Conservation (phyloP, 1,284 basidiomycete genomes). For the Melanopsichium pennsylvanicum region DNA sequence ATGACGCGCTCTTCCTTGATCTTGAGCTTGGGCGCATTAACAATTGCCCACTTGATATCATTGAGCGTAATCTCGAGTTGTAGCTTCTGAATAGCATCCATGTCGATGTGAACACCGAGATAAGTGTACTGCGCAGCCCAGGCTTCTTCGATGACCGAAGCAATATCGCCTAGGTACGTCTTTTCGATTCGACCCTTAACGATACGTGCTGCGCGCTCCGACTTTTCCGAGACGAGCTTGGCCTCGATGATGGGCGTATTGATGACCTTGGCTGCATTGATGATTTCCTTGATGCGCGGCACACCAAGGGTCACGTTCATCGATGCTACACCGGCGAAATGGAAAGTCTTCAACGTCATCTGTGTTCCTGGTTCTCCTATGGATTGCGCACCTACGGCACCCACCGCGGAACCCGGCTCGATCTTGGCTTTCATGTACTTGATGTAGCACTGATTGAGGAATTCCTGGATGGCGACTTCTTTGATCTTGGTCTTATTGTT, state of each 20-base stretch:
- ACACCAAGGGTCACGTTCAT: conserved; percentile 99
- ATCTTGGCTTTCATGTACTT: conserved; percentile 68
- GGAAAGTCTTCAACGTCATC: conserved; percentile 99
- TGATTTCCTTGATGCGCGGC: conserved; percentile 99
- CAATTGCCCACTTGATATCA: conserved; percentile 90
- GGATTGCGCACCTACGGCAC: conserved; percentile 97
- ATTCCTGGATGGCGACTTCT: conserved; percentile 77
- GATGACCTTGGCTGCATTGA: conserved; percentile 96
- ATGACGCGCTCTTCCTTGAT: conserved; percentile 76
- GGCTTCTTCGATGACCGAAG: conserved; percentile 91
- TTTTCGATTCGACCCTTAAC: conserved; percentile 97
- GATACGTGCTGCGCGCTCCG: conserved; percentile 88
- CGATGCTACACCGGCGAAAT: conserved; percentile 99
- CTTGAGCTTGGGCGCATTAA: conserved; percentile 87
- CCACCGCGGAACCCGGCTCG: conserved; percentile 75
- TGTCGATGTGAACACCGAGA: conserved; percentile 90
- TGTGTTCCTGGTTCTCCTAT: conserved; percentile 99
- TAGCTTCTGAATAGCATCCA: conserved; percentile 85
- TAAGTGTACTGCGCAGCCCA: conserved; percentile 93
- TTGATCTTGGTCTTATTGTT: conserved; percentile 93
- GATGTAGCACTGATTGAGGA: conserved; percentile 86
- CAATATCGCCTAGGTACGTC: conserved; percentile 91
- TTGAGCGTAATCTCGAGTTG: conserved; percentile 94
- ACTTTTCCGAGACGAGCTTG: conserved; percentile 77
- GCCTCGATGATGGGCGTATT: conserved; percentile 98